phyloP scores from a whole-genome alignment of 768 basidiomycete species.

The Paxillus rubicundulus region DNA sequence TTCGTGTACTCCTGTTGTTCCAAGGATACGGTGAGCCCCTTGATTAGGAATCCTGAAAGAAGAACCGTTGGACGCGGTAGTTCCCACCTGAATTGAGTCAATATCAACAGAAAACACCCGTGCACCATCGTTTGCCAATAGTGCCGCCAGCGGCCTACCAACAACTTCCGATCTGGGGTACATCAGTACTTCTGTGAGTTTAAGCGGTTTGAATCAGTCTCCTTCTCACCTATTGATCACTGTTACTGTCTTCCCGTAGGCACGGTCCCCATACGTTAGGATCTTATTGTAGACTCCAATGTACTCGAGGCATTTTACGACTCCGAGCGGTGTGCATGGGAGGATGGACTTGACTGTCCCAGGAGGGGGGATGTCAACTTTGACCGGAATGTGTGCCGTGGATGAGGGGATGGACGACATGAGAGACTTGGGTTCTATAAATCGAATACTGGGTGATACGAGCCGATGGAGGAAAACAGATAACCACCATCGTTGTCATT shows the following conservation, averaged over 20 bases:
- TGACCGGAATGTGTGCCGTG: slow-evolving; percentile 29
- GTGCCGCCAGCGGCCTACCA: slow-evolving; percentile 91
- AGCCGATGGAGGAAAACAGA: not conserved
- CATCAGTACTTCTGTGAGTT: not conserved
- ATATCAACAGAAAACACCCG: slow-evolving; percentile 94
- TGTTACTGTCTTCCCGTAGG: slow-evolving; percentile 88
- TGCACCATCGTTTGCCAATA: slow-evolving; percentile 95
- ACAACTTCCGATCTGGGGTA: slow-evolving; percentile 88
- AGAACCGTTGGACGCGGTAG: not conserved
- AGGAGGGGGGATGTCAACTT: slow-evolving; percentile 64
- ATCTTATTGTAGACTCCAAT: slow-evolving; percentile 91
- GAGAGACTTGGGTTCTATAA: slow-evolving; percentile 77
- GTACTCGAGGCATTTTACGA: slow-evolving; percentile 92
- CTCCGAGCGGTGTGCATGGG: slow-evolving; percentile 94
- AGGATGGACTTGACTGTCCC: slow-evolving; percentile 95
- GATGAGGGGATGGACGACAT: slow-evolving; percentile 41
- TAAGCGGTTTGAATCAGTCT: not conserved
- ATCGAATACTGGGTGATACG: slow-evolving; percentile 72
- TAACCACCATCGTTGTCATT: not conserved
- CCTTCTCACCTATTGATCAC: slow-evolving; percentile 82
- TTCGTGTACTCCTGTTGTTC: slow-evolving; percentile 82
- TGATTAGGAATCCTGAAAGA: not conserved
- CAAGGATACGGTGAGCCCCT: slow-evolving; percentile 1
- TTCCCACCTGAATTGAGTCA: slow-evolving; percentile 77
- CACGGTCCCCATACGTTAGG: slow-evolving; percentile 90